phyloP scores from a whole-genome alignment of 768 basidiomycete genomes.

The Butyriboletus loyo region DNA sequence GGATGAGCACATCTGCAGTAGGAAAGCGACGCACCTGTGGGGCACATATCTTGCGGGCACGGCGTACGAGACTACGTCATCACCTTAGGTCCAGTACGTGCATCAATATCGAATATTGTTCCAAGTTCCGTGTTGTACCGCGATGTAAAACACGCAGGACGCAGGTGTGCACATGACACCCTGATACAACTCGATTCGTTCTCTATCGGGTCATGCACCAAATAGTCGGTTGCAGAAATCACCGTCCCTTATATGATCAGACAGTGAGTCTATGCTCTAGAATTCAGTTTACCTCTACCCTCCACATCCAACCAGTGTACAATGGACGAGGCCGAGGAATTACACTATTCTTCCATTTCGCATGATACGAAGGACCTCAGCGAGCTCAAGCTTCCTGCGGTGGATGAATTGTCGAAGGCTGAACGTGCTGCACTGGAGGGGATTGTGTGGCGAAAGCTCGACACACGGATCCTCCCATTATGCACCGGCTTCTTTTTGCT shows the following conservation, averaged over 20 bases:
- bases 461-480: conserved; percentile 45
- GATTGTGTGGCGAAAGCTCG: conserved; percentile 49
- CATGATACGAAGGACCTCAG: background rate
- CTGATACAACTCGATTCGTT: background rate
- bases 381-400: background rate
- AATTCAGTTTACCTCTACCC: background rate
- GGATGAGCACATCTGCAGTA: background rate
- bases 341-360: background rate
- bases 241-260: background rate
- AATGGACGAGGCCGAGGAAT: background rate
- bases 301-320: background rate
- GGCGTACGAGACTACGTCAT: background rate
- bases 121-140: background rate
- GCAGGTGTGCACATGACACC: background rate
- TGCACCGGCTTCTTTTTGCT: conserved; percentile 49
- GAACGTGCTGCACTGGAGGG: conserved; percentile 30
- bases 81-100: background rate
- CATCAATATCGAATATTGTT: background rate
- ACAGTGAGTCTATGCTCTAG: too few relatives aligned
- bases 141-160: background rate
- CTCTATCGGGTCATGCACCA: too few relatives aligned
- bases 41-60: background rate
- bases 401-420: conserved; percentile 2
- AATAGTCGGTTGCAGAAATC: too few relatives aligned
- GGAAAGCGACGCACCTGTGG: background rate